A percentile compares a stretch with the other conserved stretches of the same genome.
Evolutionary conservation across 202 grass and related monocot species (phyloP).

Genomic region (Schoenoplectus triqueter): DNA sequence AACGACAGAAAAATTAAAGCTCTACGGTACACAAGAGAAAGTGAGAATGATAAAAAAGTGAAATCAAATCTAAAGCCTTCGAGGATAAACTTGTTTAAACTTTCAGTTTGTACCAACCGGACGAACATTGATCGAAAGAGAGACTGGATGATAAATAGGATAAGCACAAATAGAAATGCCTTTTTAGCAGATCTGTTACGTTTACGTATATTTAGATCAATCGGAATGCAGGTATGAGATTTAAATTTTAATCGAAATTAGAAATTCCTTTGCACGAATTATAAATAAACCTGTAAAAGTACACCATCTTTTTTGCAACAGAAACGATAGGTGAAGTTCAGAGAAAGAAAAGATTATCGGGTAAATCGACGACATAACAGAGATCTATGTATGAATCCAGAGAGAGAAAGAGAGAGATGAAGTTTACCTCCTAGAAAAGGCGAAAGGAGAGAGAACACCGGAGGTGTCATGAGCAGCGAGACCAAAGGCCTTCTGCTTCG

Average conservation of each 20-base stretch:
- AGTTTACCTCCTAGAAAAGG: slow-evolving; percentile 65
- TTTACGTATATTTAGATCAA: not conserved
- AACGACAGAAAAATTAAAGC: no score
- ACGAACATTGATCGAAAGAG: not conserved
- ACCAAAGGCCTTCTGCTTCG: slow-evolving; percentile 50
- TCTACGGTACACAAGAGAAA: not conserved
- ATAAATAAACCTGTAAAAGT: not conserved
- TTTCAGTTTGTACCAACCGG: not conserved
- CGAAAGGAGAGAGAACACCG: slow-evolving; percentile 62
- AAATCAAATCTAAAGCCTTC: not conserved
- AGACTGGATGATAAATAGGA: not conserved
- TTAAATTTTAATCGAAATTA: not conserved
- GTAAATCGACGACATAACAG: not conserved
- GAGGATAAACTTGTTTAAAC: not conserved
- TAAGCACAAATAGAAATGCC: not conserved
- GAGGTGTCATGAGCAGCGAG: slow-evolving; percentile 70
- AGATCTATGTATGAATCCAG: slow-evolving; percentile 8
- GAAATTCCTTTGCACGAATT: not conserved
- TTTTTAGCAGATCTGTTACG: slow-evolving; percentile 21
- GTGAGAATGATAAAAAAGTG: not conserved
- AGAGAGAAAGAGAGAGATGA: slow-evolving; percentile 18
- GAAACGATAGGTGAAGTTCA: not conserved
- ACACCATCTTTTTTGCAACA: not conserved
- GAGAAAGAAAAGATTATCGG: not conserved
- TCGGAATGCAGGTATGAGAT: not conserved